Conservation (phyloP, 169 alveolate species). For the Eimeria acervulina region DNA sequence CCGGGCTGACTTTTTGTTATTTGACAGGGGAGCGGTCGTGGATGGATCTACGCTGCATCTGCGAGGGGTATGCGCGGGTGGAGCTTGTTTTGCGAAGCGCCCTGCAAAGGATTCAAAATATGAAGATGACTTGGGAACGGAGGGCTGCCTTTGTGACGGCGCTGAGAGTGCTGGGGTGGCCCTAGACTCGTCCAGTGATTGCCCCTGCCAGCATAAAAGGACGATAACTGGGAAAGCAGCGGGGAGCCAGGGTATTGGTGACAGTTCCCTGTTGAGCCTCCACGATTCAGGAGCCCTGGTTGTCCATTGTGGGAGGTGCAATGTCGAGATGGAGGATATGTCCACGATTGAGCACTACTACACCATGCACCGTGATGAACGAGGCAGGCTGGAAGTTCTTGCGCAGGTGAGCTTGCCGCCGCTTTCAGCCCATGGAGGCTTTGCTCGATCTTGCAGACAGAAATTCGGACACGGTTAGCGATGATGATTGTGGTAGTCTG, state of each 20-base stretch:
- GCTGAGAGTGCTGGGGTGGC: neutral
- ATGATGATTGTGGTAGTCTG: too few relatives aligned
- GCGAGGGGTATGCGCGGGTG: constrained; percentile 62
- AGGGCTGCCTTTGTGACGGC: neutral
- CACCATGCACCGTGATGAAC: constrained; percentile 67
- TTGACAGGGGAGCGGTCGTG: constrained; percentile 47
- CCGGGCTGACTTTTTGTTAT: constrained; percentile 48
- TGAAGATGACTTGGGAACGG: neutral
- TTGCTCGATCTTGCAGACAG: neutral
- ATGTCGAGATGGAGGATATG: constrained; percentile 17
- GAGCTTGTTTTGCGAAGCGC: neutral
- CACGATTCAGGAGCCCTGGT: neutral
- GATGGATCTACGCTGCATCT: constrained; percentile 42
- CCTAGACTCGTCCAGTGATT: neutral
- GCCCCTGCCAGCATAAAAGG: neutral
- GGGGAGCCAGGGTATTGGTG: neutral
- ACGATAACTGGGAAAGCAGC: neutral
- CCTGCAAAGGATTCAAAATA: neutral
- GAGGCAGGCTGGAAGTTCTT: constrained; percentile 53
- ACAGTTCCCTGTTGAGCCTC: neutral
- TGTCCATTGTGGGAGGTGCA: neutral
- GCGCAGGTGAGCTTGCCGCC: constrained; percentile 51
- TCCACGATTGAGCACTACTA: constrained; percentile 65
- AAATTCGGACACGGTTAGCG: neutral
- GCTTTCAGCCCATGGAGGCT: neutral